Evolutionary conservation across 805 yeast genomes (phyloP).

Genomic region (Nakazawaea molendinolei): DNA sequence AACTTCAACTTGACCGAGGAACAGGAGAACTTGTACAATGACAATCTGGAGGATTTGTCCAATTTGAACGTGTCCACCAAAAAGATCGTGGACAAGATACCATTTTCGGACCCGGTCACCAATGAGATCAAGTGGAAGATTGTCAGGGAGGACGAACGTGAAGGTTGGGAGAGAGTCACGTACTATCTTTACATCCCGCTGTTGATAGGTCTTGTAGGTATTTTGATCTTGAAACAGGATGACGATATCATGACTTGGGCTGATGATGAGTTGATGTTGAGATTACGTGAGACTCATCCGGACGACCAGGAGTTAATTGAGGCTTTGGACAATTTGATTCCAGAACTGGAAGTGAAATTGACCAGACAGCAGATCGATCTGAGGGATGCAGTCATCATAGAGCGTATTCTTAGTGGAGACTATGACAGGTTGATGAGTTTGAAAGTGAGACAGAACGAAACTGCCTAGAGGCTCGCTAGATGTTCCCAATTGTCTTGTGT

Average conservation of each 20-base stretch:
- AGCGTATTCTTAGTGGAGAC: slow-evolving; percentile 77
- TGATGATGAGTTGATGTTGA: slow-evolving; percentile 68
- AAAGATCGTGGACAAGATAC: slow-evolving; percentile 73
- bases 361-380: slow-evolving; percentile 50
- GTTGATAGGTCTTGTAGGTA: slow-evolving; percentile 47
- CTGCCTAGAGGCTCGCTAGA: too few species aligned
- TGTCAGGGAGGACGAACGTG: slow-evolving; percentile 67
- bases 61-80: slow-evolving; percentile 53
- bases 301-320: slow-evolving; percentile 48
- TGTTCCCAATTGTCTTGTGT: too few species aligned
- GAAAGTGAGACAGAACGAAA: slow-evolving; percentile 33
- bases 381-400: slow-evolving; percentile 73
- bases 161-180: slow-evolving; percentile 80
- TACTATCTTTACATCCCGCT: slow-evolving; percentile 72
- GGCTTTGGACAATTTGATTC: slow-evolving; percentile 27
- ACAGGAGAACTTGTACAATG: slow-evolving; percentile 48
- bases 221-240: slow-evolving; percentile 43
- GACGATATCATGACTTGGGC: slow-evolving; percentile 69
- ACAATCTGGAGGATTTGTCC: slow-evolving; percentile 55
- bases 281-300: slow-evolving; percentile 62
- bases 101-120: slow-evolving; percentile 70
- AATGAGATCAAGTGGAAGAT: slow-evolving; percentile 78
- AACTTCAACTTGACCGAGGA: slow-evolving; percentile 41
- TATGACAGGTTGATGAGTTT: slow-evolving; percentile 64
- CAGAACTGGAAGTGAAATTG: slow-evolving; percentile 42